Conservation (phyloP, 1,284 basidiomycete species). For the Microbotryum violaceum region DNA sequence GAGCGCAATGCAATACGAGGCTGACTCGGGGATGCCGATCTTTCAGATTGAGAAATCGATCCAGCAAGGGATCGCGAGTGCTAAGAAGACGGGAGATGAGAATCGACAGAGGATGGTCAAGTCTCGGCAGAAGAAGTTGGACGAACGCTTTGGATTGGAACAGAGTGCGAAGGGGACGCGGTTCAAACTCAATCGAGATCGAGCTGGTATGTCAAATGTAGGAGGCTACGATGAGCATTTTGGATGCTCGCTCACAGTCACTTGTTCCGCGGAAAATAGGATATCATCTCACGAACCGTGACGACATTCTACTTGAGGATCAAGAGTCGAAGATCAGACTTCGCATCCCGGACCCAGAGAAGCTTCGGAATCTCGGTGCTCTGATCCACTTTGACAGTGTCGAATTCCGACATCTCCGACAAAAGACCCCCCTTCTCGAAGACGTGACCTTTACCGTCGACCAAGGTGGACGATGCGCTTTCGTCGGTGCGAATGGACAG, state of each 20-base stretch:
- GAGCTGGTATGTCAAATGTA: constrained; percentile 36
- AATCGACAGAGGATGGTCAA: constrained; percentile 54
- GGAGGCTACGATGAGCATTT: too few relatives aligned
- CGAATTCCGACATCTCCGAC: constrained; percentile 44
- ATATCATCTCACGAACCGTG: constrained; percentile 47
- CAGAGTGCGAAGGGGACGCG: constrained; percentile 47
- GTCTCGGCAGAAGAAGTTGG: constrained; percentile 56
- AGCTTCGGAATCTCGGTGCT: constrained; percentile 50
- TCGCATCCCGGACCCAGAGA: constrained; percentile 48
- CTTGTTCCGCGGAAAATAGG: constrained; percentile 32
- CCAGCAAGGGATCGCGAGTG: constrained; percentile 49
- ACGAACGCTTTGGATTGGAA: constrained; percentile 54
- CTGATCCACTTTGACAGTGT: constrained; percentile 52
- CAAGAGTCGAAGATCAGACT: constrained; percentile 49
- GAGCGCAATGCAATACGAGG: neutral
- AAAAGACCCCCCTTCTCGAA: constrained; percentile 45
- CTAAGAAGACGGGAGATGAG: constrained; percentile 58
- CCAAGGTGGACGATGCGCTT: constrained; percentile 51
- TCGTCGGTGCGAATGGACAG: constrained; percentile 53
- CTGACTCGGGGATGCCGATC: neutral
- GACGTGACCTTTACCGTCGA: constrained; percentile 54
- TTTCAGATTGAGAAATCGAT: constrained; percentile 44
- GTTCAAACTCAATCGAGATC: constrained; percentile 61
- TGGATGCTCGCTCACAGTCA: too few relatives aligned
- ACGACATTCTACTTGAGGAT: constrained; percentile 50